Evolutionary conservation across 768 basidiomycete species (phyloP), one percentile per base, ranked within the genome.

Genomic region (Termitomyces sp.): DNA sequence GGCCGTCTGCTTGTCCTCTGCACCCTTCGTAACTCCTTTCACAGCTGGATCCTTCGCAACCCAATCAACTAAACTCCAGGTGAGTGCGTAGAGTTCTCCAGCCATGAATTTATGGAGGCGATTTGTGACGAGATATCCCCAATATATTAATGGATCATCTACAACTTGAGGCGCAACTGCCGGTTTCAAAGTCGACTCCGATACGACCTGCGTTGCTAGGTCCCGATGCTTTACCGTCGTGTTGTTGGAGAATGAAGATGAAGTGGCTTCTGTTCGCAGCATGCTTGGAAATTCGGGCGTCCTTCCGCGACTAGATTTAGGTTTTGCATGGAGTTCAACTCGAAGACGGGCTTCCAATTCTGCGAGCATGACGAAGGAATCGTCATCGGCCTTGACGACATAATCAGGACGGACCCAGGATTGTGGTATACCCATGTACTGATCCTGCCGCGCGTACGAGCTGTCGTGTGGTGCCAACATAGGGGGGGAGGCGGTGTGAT

Each of bases 371-470:
- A 98, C 82, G 63, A 98, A 96, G 7, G 92, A 84, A 68, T 98
- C 95, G 64, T 98, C 95, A 67, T 98, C 95, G 1, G 89, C 90
- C 71, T 98, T 98, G 63, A 91, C 84, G 39, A 98, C 85, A 64
- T 85, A 98, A 67, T 97, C 93, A 11, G 94, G 95, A 36, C 89
- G 80, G 20, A 88, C 87, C 91, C 92, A 95, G 7, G 82, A 77
- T 40, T 68, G 72, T 3, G 78, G 71, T 27, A 70, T 67, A 16
- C 70, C 73, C 0, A 76, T 69, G 25, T 66, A 65, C 38, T 73
- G 64, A 60, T 87, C 82, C 35, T 71, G 64, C 75, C 80, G 81
- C 7, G 83, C 81, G n/a, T 73, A 63, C 32, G 70, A 63, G n/a
- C 90, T 78, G 64, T 92, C 91, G 57, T 92, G 89, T 29, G 79